Percentiles rank a stretch among this genome's conserved stretches.
These are phyloP conservation scores for Aspergillus thermomutatus DNA, from an alignment of 2,329 filamentous ascomycete species.

Conservation along the genomic window DNA sequence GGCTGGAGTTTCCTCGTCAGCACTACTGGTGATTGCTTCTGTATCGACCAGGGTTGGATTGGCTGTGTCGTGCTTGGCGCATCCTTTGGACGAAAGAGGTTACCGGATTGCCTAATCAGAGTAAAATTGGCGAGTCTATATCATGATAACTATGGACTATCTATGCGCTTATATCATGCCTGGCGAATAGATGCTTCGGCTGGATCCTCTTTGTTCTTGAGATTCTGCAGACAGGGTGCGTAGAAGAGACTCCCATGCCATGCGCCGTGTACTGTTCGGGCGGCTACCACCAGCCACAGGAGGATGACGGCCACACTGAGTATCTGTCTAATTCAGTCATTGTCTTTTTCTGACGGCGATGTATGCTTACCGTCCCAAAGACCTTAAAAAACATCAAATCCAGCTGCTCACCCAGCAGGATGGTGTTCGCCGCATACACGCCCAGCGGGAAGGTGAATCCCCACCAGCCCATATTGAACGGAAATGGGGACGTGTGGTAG, in stretches of 20 bases:
- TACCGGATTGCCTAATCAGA: neutral
- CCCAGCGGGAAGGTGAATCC: constrained; percentile 57
- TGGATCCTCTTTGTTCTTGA: constrained; percentile 20
- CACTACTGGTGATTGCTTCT: neutral
- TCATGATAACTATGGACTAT: neutral
- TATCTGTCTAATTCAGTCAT: constrained; percentile 26
- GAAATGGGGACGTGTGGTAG: constrained; percentile 43
- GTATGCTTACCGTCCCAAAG: constrained; percentile 43
- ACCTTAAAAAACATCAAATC: constrained; percentile 52
- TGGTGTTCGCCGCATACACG: constrained; percentile 40
- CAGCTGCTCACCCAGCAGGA: constrained; percentile 46
- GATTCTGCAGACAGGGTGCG: constrained; percentile 47
- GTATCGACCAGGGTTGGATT: neutral
- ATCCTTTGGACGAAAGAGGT: neutral
- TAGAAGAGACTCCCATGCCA: constrained; percentile 47
- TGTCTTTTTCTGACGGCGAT: neutral
- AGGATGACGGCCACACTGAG: constrained; percentile 47
- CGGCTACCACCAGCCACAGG: constrained; percentile 51
- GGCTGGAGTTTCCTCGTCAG: neutral
- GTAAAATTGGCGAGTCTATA: neutral
- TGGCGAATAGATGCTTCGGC: neutral
- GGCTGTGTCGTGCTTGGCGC: neutral
- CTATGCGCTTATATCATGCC: neutral
- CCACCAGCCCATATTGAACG: constrained; percentile 62
- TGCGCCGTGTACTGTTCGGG: constrained; percentile 44